Base-by-base conservation (phyloP, 2,329 filamentous ascomycete species). In the Passalora sequoiae region DNA sequence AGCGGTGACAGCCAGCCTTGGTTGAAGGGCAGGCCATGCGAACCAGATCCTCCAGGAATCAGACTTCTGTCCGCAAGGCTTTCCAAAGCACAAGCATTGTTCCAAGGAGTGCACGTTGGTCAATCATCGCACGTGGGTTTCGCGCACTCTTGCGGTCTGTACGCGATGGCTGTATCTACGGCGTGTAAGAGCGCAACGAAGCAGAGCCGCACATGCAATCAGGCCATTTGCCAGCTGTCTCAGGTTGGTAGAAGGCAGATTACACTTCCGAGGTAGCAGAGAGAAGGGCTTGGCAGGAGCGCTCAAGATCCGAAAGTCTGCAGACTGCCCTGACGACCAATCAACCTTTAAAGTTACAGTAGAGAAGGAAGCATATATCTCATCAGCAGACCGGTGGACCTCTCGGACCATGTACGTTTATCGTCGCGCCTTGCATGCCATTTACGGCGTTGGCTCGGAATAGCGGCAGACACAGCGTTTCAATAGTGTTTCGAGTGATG, bases 391-490 rank as follows among this genome's bases (percentile, higher is more conserved):
- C n/a, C 24, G 24, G 12, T 27, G 6, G 32, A 16, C 32, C 9
- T 17, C 20, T 16, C 6, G 15, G 32, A 36, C 13, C 4, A 7
- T 8, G 32, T 17, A 10, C 32, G 8, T 17, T n/a, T 6, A 6
- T 6, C 6, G 7, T 17, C 16, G 6, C 6, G 32, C 17, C 10
- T 6, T 20, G 16, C 10, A 36, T 36, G 4, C 32, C n/a, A n/a
- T n/a, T n/a, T n/a, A n/a, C n/a, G n/a, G 32, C n/a, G 16, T 12
- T 17, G 19, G 9, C 6, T 19, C 17, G 32, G 6, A 36, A 36
- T 13, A n/a, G 13, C 32, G 32, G 32, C 17, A 19, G 19, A 19
- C 32, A 36, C 32, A 36, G 32, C 32, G 32, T 36, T 36, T 36
- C 32, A 36, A 36, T 36, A 36, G 13, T 19, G 32, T 36, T 36